A percentile compares a stretch with the other conserved stretches of the same genome.
These are phyloP conservation scores for Diophrys sp. DNA, from an alignment of 73 alveolate species.

Conservation along the genomic window DNA sequence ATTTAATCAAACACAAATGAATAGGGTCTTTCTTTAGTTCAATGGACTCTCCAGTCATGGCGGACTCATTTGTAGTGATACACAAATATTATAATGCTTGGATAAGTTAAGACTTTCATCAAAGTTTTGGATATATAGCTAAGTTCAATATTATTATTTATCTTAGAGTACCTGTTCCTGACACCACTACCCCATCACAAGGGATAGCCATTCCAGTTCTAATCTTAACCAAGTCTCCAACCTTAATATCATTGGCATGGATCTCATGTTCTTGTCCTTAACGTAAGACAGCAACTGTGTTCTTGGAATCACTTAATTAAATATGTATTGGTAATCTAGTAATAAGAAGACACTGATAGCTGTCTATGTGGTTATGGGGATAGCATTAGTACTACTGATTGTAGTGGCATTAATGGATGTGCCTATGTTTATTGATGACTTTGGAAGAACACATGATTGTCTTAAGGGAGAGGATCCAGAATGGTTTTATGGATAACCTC, in stretches of 20 bases:
- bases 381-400: constrained; percentile 68
- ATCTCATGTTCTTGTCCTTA: constrained; percentile 72
- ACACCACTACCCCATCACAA: constrained; percentile 75
- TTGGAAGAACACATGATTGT: too few relatives aligned
- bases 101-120: too few relatives aligned
- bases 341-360: constrained; percentile 70
- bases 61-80: constrained; percentile 68
- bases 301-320: constrained; percentile 2
- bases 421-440: too few relatives aligned
- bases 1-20: constrained; percentile 39
- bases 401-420: constrained; percentile 76
- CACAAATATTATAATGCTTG: too few relatives aligned
- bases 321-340: constrained; percentile 24
- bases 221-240: constrained; percentile 92
- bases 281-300: constrained; percentile 48
- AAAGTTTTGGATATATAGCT: too few relatives aligned
- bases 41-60: constrained; percentile 82
- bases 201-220: constrained; percentile 97
- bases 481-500: too few relatives aligned
- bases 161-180: constrained; percentile 46
- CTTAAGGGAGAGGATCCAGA: too few relatives aligned
- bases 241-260: constrained; percentile 77
- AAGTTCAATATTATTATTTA: too few relatives aligned
- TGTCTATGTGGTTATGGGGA: constrained; percentile 69
- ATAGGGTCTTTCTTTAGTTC: constrained; percentile 53